Base-by-base conservation (phyloP, 768 basidiomycete genomes). In the Chalciporus chontae region DNA sequence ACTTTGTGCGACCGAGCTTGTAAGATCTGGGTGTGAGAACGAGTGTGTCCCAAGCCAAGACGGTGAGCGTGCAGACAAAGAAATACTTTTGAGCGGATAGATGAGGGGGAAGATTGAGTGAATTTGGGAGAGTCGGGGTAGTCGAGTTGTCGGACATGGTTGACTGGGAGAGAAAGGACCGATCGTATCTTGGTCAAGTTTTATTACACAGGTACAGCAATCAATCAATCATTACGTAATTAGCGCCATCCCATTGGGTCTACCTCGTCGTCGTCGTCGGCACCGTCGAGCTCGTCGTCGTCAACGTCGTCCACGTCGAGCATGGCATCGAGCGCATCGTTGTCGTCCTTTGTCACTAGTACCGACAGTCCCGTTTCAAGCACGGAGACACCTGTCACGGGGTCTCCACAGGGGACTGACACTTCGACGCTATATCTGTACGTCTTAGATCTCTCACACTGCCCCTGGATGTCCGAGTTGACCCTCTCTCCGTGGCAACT, bases 1-100 rank as follows among this genome's bases (percentile, higher is more conserved):
- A 72, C 42, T 71, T 69, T 10, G 76, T 71, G 57, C 77, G 80
- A 53, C 82, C 64, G 50, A 93, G 80, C 24, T 83, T 78, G 79
- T 83, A 91, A 41, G 85, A 83, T 47, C 90, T 73, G 0, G 90
- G 90, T 8, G 84, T 84, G 43, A 93, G 78, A 31, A 93, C 90
- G 59, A 93, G 81, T 31, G 89, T 84, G 60, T 93, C 90, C 90
- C 90, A 92, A 7, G 90, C 90, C 0, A 89, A 86, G 48, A 93
- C 87, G 47, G 90, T 93, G 54, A 93, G 80, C 0, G 90, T 89
- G 73, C 90, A 93, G 55, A 92, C 90, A 41, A 88, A 80, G 65
- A 92, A 90, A 60, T 93, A 93, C 69, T 92, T 91, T 76, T 91
- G 90, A 0, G 90, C 90, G 26, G 79, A 81, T 31, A 92, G 76